Evolutionary conservation across 2,329 filamentous ascomycete genomes (phyloP), one percentile per base, ranked within the genome.

Genomic region (Fusarium pseudoanthophilum): DNA sequence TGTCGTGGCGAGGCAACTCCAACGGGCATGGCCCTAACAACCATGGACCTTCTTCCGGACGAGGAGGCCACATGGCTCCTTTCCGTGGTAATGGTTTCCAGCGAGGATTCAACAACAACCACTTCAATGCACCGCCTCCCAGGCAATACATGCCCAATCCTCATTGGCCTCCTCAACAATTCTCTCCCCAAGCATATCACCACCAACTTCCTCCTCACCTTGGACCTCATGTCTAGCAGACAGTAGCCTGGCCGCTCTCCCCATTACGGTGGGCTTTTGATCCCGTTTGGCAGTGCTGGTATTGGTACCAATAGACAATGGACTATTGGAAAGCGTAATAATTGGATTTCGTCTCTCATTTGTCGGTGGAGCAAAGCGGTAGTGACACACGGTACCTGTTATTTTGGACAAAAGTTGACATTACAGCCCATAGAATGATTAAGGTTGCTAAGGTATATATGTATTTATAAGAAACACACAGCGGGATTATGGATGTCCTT

Each of bases 131-230:
- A 7, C 52, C 59, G 15, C 57, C 59, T 26, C 62, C 55, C n/a
- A 53, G 59, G 8, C 71, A 65, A 36, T 75, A 63, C 43, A 68
- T 73, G 49, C 49, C 42, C 15, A 34, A 36, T n/a, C 56, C 60
- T 14, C 26, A 57, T 3, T 63, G 61, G 34, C 42, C 40, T 14
- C 61, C 36, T 42, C 67, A 60, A 1, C 71, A 74, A 26, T 71
- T 51, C 26, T 34, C 72, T 26, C 42, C 46, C 37, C 66, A 70
- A 16, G 61, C 58, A 24, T 73, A 70, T 13, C 58, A 71, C 10
- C 71, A 71, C 28, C 64, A 70, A 20, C 20, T 70, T 15, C 57
- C 67, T 45, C 57, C 70, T 13, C 75, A 77, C 30, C 62, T 72
- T 8, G 67, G 69, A 32, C 69, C 48, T 51, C 43, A 62, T 37